phyloP scores from a whole-genome alignment of 805 yeast genomes.

The Sugiyamaella lignohabitans region DNA sequence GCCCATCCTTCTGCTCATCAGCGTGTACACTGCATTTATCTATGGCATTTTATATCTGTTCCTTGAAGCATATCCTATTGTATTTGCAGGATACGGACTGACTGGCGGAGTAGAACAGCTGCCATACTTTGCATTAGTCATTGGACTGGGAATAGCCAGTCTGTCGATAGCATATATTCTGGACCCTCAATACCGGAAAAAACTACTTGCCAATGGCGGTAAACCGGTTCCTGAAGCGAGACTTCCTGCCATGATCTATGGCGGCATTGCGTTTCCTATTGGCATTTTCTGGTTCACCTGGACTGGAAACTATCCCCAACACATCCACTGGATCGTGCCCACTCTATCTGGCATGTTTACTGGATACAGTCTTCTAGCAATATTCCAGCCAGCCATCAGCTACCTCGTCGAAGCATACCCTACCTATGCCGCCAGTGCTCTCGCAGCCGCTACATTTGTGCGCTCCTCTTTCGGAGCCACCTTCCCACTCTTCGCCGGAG shows the following conservation, averaged over 20 bases:
- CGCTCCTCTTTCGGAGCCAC: conserved; percentile 64
- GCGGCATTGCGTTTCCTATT: conserved; percentile 61
- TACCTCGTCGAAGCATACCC: conserved; percentile 68
- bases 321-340: conserved; percentile 75
- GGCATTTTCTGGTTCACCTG: conserved; percentile 85
- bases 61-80: conserved; percentile 67
- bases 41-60: conserved; percentile 71
- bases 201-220: conserved; percentile 46
- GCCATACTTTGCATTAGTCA: conserved; percentile 68
- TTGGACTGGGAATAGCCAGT: conserved; percentile 63
- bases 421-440: conserved; percentile 67
- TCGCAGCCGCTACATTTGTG: conserved; percentile 65
- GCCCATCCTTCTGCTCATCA: conserved; percentile 59
- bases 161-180: conserved; percentile 42
- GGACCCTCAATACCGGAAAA: conserved; percentile 48
- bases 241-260: conserved; percentile 65
- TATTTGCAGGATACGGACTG: conserved; percentile 60
- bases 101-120: conserved; percentile 55
- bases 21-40: conserved; percentile 67
- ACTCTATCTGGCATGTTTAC: conserved; percentile 55
- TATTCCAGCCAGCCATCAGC: conserved; percentile 63
- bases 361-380: conserved; percentile 61
- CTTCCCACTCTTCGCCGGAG: conserved; percentile 63
- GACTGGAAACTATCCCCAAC: conserved; percentile 69
- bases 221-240: conserved; percentile 71